Evolutionary conservation across 2,329 filamentous ascomycete genomes (phyloP), one percentile per base, ranked within the genome.

Genomic region (Incumbomyces delicatus): DNA sequence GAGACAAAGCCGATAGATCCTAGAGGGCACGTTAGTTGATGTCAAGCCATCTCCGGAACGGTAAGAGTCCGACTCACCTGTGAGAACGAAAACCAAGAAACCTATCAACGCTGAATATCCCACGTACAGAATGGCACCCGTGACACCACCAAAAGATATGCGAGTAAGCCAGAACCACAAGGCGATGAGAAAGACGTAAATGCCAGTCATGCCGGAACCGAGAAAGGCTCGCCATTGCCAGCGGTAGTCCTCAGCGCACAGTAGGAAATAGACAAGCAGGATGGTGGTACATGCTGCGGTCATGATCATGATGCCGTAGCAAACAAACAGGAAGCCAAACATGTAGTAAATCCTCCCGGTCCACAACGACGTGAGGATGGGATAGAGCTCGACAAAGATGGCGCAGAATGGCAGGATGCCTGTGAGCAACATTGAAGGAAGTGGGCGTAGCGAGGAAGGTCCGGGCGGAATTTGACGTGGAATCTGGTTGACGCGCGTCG

Each of bases 301-400:
- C 58, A 95, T 85, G 58, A 96, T 87, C 88, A 98, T 95, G 41
- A 98, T 77, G 10, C 86, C 89, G 61, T 95, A 98, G 74, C 89
- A 95, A 47, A 98, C 77, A 74, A 98, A 98, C 31, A 98, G 73
- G 75, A 98, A 98, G 17, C 92, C 92, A 60, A 98, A 98, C 92
- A 98, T 98, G 76, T 98, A 98, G 75, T 98, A 98, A 56, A 98
- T 92, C 68, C 92, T 87, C 72, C 83, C 90, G 68, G 94, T 95
- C 92, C 92, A 98, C 63, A 98, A 90, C 20, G 87, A 94, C 69
- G 83, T 94, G 87, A 98, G 94, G 72, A 98, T 95, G 68, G 96
- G 96, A 75, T 95, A 96, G 2, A 98, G 80, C 70, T 98, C 92
- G 39, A 96, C 89, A 56, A 96, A 95, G 62, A 98, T 96, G 52